Conservation (phyloP, 148 eudicot species). For the Spergularia marina region DNA sequence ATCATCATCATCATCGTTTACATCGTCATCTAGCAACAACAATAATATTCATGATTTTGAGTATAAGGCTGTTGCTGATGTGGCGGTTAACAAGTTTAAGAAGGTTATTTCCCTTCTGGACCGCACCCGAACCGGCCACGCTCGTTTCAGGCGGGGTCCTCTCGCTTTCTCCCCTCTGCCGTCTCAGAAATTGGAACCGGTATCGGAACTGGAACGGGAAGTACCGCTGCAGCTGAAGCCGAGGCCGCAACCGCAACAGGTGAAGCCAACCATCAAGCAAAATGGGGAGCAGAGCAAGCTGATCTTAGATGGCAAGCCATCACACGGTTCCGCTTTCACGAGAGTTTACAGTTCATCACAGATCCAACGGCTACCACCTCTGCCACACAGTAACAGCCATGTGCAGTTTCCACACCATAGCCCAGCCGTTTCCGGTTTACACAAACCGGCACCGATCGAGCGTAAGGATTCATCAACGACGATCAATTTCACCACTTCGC, state of each 20-base stretch:
- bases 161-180: slow-evolving; percentile 17
- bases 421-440: background rate
- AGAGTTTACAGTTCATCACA: slow-evolving; percentile 41
- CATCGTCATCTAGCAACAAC: slow-evolving; percentile 4
- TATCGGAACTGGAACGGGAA: slow-evolving; percentile 3
- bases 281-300: slow-evolving; percentile 6
- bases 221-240: background rate
- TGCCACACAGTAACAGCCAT: slow-evolving; percentile 24
- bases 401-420: background rate
- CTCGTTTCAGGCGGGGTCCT: slow-evolving; percentile 86
- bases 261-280: background rate
- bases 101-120: slow-evolving; percentile 81
- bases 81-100: slow-evolving; percentile 71
- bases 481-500: slow-evolving; percentile 46
- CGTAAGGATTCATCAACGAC: slow-evolving; percentile 53
- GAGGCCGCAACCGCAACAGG: background rate
- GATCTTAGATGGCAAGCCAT: slow-evolving; percentile 27
- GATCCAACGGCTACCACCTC: slow-evolving; percentile 74
- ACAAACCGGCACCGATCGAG: slow-evolving; percentile 12
- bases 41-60: slow-evolving; percentile 33
- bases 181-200: slow-evolving; percentile 11
- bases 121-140: slow-evolving; percentile 77
- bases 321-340: slow-evolving; percentile 29
- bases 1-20: background rate
- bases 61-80: slow-evolving; percentile 66